phyloP scores from a whole-genome alignment of 345 rosid genomes.

The Salix purpurea region DNA sequence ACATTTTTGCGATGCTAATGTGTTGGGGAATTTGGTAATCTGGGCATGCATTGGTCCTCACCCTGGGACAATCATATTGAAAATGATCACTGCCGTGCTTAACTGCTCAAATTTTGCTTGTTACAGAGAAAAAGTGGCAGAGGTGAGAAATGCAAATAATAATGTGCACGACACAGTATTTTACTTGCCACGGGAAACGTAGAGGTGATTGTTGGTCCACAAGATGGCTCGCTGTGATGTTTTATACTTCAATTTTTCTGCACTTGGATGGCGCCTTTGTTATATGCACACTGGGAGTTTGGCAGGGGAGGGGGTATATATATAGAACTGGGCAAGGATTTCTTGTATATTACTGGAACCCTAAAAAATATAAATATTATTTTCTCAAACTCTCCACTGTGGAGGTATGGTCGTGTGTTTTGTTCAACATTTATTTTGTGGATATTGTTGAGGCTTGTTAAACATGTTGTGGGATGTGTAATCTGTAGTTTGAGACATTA shows the following conservation, averaged over 20 bases:
- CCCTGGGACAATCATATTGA: neutral
- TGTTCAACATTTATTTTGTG: slow-evolving; percentile 24
- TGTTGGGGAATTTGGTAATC: neutral
- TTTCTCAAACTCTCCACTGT: neutral
- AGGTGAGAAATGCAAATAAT: slow-evolving; percentile 39
- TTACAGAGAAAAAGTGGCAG: slow-evolving; percentile 88
- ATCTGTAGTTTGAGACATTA: slow-evolving; percentile 21
- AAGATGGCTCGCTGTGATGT: neutral
- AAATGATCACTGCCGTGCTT: neutral
- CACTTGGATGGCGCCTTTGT: neutral
- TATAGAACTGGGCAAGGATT: slow-evolving; percentile 11
- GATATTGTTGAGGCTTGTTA: slow-evolving; percentile 27
- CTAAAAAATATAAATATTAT: neutral
- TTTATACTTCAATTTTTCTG: slow-evolving; percentile 15
- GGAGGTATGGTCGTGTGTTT: slow-evolving; percentile 23
- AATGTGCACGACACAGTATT: neutral
- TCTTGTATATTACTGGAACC: slow-evolving; percentile 25
- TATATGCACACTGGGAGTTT: neutral
- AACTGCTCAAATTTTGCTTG: slow-evolving; percentile 7
- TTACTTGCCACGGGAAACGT: slow-evolving; percentile 3
- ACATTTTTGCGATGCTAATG: neutral
- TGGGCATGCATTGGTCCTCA: neutral
- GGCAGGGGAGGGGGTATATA: slow-evolving; percentile 4
- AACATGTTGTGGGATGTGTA: slow-evolving; percentile 11
- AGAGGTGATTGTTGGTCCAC: slow-evolving; percentile 12